Base-by-base conservation (phyloP, 768 basidiomycete species). In the Panaeolus cyanescens region DNA sequence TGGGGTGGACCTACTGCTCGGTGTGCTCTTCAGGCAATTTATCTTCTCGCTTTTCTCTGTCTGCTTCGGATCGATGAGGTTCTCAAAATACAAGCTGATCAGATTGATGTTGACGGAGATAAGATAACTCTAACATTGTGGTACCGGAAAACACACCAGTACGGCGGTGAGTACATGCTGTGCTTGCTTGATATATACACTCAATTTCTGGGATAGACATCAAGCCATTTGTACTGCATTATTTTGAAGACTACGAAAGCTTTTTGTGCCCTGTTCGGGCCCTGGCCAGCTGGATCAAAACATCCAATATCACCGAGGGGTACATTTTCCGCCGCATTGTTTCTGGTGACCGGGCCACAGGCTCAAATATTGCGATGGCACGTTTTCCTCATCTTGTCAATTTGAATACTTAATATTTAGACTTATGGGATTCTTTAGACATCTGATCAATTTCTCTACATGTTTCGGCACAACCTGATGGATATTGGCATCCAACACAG, bases 391-490 rank as follows among this genome's bases (percentile, higher is more conserved):
- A 17, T 22, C 22, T 36, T 22, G 59, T 2, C 22, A 53, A 30
- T 25, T 40, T 9, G 22, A 20, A 28, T 12, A 28, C 40, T 4
- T 28, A 33, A 15, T 33, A 31, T 13, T 20, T 2, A 66, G 64
- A 20, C 40, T 8, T 30, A 32, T 60, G 19, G 8, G 39, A 7
- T 30, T 7, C n/a, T 56, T 28, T 59, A 80, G 77, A 72, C 71
- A 1, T 67, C 75, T 0, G 74, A 78, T 34, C 66, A 72, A 30
- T 79, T 79, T 54, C 70, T 82, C 0, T 71, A 78, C 50, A 60
- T 72, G 15, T 79, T 81, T 42, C 66, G 75, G 1, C 75, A 78
- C 61, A 79, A 79, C 57, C 67, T 82, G 2, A 60, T 76, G 3
- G 80, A 82, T 56, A 68, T 82, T 28, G 55, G 60, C 0, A 56